These are phyloP conservation scores for Berberis thunbergii DNA, from an alignment of 164 flowering plant species.

Conservation along the genomic window DNA sequence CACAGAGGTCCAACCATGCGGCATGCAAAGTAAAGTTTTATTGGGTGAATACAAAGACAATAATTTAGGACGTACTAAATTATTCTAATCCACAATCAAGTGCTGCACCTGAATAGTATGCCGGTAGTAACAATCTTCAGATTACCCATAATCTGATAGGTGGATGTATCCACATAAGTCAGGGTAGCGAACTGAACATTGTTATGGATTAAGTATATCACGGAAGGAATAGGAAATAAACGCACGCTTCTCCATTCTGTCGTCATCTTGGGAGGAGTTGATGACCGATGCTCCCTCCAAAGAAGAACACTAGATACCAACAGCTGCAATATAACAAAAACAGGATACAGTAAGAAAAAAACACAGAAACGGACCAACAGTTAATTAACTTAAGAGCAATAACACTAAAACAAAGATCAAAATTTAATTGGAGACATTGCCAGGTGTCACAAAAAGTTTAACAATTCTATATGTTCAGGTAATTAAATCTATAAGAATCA, in stretches of 20 bases:
- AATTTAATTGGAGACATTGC: not conserved
- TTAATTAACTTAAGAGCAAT: not conserved
- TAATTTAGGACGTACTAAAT: not conserved
- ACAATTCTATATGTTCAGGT: not conserved
- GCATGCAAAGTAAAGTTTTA: not conserved
- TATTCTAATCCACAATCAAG: not conserved
- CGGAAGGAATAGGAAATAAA: slow-evolving; percentile 75
- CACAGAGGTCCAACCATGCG: not conserved
- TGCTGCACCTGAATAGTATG: slow-evolving; percentile 75
- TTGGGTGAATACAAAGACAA: not conserved
- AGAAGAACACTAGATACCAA: slow-evolving; percentile 69
- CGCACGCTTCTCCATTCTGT: slow-evolving; percentile 83
- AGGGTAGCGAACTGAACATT: slow-evolving; percentile 96
- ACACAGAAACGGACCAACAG: too few species aligned
- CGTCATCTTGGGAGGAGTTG: slow-evolving; percentile 71
- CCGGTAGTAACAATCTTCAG: slow-evolving; percentile 93
- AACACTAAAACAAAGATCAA: not conserved
- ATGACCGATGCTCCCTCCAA: slow-evolving; percentile 55
- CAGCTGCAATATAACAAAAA: slow-evolving; percentile 39
- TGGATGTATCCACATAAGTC: slow-evolving; percentile 89
- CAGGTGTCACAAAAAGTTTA: not conserved
- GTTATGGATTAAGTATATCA: slow-evolving; percentile 87
- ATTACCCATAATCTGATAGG: slow-evolving; percentile 97
- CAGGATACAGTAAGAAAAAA: not conserved
- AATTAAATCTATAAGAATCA: not conserved